Percentiles rank a stretch among this genome's conserved stretches.
phyloP scores from a whole-genome alignment of 2,329 filamentous ascomycete species.

The Myrmaecium sp. region DNA sequence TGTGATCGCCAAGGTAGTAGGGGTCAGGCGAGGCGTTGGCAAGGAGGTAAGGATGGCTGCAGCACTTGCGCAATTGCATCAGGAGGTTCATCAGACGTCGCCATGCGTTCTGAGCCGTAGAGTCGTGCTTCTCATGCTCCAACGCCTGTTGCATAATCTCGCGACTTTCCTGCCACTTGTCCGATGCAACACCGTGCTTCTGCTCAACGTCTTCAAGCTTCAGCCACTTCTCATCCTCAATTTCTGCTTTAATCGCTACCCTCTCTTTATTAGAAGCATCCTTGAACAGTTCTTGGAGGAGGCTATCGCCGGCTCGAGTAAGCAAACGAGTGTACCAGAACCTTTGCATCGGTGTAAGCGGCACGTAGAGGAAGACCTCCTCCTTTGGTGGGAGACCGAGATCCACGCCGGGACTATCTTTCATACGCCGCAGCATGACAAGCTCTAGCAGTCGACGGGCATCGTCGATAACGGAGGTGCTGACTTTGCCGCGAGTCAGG shows the following conservation, averaged over 20 bases:
- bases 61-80: conserved; percentile 39
- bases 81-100: conserved; percentile 36
- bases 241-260: conserved; percentile 19
- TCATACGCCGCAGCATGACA: conserved; percentile 43
- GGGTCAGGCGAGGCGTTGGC: conserved; percentile 28
- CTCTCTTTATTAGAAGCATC: conserved; percentile 29
- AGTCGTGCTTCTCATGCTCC: conserved; percentile 17
- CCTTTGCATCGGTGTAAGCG: conserved; percentile 39
- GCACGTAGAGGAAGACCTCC: conserved; percentile 40
- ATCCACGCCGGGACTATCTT: conserved; percentile 35
- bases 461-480: conserved; percentile 34
- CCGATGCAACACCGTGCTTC: neutral
- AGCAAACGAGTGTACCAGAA: conserved; percentile 42
- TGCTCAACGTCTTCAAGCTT: conserved; percentile 14
- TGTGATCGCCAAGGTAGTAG: conserved; percentile 28
- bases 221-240: conserved; percentile 17
- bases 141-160: conserved; percentile 90
- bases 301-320: conserved; percentile 33
- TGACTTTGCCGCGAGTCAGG: conserved; percentile 35
- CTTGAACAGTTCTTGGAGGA: conserved; percentile 36
- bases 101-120: conserved; percentile 22
- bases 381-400: conserved; percentile 39
- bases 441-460: conserved; percentile 36
- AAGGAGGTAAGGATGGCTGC: conserved; percentile 37
- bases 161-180: conserved; percentile 54